Conservation (phyloP, 169 alveolate genomes). For the Plasmodium yoelii region DNA sequence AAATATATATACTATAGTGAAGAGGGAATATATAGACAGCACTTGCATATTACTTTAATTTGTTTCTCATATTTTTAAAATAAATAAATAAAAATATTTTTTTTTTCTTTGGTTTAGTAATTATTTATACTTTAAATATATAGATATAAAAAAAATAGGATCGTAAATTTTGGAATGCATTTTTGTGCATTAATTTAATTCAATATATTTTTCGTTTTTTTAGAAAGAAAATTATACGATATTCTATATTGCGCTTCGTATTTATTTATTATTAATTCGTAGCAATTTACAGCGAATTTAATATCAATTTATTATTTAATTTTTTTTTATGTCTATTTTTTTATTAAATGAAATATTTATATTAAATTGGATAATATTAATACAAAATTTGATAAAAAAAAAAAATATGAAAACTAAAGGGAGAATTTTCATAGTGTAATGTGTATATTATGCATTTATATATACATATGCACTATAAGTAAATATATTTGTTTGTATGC, state of each 20-base stretch:
- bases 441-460: not conserved
- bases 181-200: slow-evolving; percentile 20
- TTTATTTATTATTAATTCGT: too few species aligned
- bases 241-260: not conserved
- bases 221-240: not conserved
- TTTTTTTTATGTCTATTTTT: too few species aligned
- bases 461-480: slow-evolving; percentile 2
- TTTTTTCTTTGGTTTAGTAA: not conserved
- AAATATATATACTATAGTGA: too few species aligned
- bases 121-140: not conserved
- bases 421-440: too few species aligned
- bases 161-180: slow-evolving; percentile 16
- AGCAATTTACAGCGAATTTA: too few species aligned
- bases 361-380: too few species aligned
- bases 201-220: not conserved
- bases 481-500: not conserved
- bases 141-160: not conserved
- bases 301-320: too few species aligned
- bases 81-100: not conserved
- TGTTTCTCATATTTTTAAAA: slow-evolving; percentile 1
- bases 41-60: not conserved
- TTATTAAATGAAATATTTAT: too few species aligned
- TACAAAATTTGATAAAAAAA: too few species aligned
- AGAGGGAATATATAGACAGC: too few species aligned
- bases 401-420: too few species aligned